Percentiles rank a stretch among this genome's conserved stretches.
Conservation (phyloP, 352 stramenopile species). For the Halophytophthora batemanensis region DNA sequence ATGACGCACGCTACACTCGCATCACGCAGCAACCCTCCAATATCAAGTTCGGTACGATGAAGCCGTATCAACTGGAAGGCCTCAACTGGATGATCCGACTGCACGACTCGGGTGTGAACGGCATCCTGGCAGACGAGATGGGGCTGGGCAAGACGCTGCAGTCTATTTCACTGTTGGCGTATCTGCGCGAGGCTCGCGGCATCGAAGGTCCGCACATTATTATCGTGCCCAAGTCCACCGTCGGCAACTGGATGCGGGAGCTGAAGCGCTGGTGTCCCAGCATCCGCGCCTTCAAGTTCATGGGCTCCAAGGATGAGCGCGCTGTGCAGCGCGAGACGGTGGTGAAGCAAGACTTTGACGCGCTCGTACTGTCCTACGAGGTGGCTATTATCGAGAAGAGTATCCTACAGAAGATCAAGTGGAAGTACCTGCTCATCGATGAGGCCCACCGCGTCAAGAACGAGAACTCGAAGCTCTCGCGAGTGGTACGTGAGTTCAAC, state of each 20-base stretch:
- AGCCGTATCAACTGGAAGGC: constrained; percentile 85
- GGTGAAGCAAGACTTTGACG: constrained; percentile 87
- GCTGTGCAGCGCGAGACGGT: constrained; percentile 90
- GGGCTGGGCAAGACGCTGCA: constrained; percentile 96
- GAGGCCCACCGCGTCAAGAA: constrained; percentile 99
- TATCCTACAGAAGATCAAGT: constrained; percentile 92
- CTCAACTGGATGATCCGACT: constrained; percentile 94
- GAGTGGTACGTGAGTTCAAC: constrained; percentile 85
- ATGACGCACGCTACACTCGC: constrained; percentile 77
- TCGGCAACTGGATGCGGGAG: constrained; percentile 99
- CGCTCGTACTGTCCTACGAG: constrained; percentile 91
- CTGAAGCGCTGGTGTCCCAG: constrained; percentile 95
- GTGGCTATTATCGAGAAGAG: constrained; percentile 95
- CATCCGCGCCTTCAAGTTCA: constrained; percentile 95
- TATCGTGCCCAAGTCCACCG: constrained; percentile 97
- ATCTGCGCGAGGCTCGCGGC: constrained; percentile 91
- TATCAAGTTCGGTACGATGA: constrained; percentile 88
- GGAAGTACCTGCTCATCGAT: constrained; percentile 98
- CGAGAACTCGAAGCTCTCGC: constrained; percentile 88
- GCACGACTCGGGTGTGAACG: constrained; percentile 87
- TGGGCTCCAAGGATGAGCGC: constrained; percentile 94
- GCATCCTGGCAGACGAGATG: constrained; percentile 86
- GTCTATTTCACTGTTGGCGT: constrained; percentile 96
- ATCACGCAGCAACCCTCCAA: constrained; percentile 77
- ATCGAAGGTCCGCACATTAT: constrained; percentile 98